phyloP scores from a whole-genome alignment of 176 grass and related monocot species.

The Microstegium vimineum region DNA sequence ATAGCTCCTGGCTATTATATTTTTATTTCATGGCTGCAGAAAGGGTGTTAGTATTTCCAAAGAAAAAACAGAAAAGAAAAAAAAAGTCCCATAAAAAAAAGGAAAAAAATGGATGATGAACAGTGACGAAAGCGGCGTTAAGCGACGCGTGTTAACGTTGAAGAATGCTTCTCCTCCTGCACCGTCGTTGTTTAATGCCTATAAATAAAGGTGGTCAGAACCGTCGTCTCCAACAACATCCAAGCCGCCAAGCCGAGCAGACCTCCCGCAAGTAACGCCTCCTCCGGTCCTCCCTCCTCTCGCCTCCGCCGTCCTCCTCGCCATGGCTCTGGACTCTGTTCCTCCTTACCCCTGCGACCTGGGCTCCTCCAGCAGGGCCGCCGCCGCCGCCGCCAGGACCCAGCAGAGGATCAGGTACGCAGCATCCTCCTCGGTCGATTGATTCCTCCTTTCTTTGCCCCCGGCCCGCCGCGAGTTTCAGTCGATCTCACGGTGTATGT shows the following conservation, averaged over 20 bases:
- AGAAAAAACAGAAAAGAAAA: no score
- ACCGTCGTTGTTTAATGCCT: conserved; percentile 43
- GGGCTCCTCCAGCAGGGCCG: conserved; percentile 23
- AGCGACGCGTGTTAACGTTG: conserved; percentile 45
- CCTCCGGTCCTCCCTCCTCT: not conserved
- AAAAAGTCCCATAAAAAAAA: not conserved
- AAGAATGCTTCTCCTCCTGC: conserved; percentile 11
- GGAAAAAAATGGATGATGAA: not conserved
- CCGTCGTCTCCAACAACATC: not conserved
- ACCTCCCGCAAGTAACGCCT: conserved; percentile 18
- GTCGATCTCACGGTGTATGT: not conserved
- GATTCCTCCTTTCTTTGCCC: not conserved
- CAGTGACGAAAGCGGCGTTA: conserved; percentile 4
- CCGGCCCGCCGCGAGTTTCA: not conserved
- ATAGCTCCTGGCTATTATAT: no score
- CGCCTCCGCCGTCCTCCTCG: not conserved
- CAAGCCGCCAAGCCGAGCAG: not conserved
- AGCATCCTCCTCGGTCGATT: no score
- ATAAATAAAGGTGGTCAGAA: conserved; percentile 43
- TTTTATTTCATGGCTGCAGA: no score
- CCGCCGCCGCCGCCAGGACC: not conserved
- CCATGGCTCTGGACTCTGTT: conserved; percentile 52
- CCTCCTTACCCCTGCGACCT: conserved; percentile 24
- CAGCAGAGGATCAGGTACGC: conserved; percentile 46
- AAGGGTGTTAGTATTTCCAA: no score